A percentile compares a stretch with the other conserved stretches of the same genome.
phyloP scores from a whole-genome alignment of 2,329 filamentous ascomycete genomes.

The Xylaria sp. region DNA sequence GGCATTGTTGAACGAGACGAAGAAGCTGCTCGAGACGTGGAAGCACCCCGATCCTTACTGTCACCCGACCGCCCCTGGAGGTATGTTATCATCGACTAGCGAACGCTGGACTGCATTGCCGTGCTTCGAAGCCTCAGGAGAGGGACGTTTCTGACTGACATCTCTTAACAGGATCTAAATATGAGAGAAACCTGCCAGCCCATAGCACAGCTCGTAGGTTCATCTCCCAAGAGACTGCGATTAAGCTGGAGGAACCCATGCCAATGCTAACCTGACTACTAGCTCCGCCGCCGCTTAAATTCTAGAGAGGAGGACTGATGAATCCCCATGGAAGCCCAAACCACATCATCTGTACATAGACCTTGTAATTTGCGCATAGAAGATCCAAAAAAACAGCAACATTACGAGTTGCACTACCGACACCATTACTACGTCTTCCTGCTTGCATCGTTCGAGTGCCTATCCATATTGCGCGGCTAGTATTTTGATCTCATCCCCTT shows the following conservation, averaged over 20 bases:
- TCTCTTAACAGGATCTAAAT: slow-evolving; percentile 79
- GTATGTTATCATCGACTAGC: slow-evolving; percentile 54
- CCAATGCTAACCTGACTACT: slow-evolving; percentile 29
- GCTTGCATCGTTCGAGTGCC: neutral
- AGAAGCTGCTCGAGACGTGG: slow-evolving; percentile 88
- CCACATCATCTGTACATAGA: slow-evolving; percentile 44
- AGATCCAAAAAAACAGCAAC: slow-evolving; percentile 7
- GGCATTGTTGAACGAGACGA: slow-evolving; percentile 85
- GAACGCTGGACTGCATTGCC: neutral
- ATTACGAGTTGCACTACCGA: neutral
- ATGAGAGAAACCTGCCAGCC: slow-evolving; percentile 86
- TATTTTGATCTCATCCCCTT: too few relatives aligned
- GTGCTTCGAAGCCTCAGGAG: neutral
- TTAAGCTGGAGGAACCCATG: neutral
- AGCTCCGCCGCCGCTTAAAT: slow-evolving; percentile 60
- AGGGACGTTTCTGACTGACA: slow-evolving; percentile 7
- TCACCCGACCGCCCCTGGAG: slow-evolving; percentile 89
- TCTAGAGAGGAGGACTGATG: slow-evolving; percentile 39
- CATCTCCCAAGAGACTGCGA: neutral
- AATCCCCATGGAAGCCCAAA: slow-evolving; percentile 2
- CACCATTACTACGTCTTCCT: neutral
- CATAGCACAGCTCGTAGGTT: slow-evolving; percentile 81
- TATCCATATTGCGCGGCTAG: too few relatives aligned
- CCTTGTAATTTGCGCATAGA: slow-evolving; percentile 36
- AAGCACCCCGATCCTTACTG: slow-evolving; percentile 96